Percentiles rank a stretch among this genome's conserved stretches.
These are phyloP conservation scores for Neonectria hederae DNA, from an alignment of 2,329 filamentous ascomycete species.

Conservation along the genomic window DNA sequence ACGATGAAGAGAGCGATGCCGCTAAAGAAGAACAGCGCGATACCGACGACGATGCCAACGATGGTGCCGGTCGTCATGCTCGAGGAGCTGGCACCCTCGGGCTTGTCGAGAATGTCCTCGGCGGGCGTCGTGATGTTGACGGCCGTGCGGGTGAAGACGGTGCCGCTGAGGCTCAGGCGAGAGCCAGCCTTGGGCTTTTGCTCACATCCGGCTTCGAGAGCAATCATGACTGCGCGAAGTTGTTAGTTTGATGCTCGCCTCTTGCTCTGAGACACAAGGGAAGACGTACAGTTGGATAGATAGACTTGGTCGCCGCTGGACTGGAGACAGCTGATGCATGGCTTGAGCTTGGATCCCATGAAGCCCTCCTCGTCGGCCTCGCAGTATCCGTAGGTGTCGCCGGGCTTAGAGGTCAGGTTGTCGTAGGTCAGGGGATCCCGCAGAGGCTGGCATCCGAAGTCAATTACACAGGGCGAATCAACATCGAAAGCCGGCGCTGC, in stretches of 20 bases:
- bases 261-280: background rate
- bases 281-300: slow-evolving; percentile 59
- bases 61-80: slow-evolving; percentile 60
- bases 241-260: background rate
- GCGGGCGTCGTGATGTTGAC: slow-evolving; percentile 54
- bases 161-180: slow-evolving; percentile 53
- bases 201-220: slow-evolving; percentile 58
- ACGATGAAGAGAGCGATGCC: slow-evolving; percentile 56
- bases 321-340: slow-evolving; percentile 56
- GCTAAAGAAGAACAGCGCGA: slow-evolving; percentile 53
- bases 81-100: slow-evolving; percentile 39
- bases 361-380: slow-evolving; percentile 49
- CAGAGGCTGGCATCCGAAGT: slow-evolving; percentile 53
- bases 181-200: slow-evolving; percentile 53
- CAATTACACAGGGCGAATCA: slow-evolving; percentile 55
- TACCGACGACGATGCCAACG: slow-evolving; percentile 62
- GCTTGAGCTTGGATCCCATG: slow-evolving; percentile 41
- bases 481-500: slow-evolving; percentile 44
- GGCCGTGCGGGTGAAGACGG: slow-evolving; percentile 50
- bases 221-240: slow-evolving; percentile 54
- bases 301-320: slow-evolving; percentile 53
- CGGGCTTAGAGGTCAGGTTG: slow-evolving; percentile 36
- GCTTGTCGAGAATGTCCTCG: slow-evolving; percentile 38
- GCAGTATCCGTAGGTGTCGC: slow-evolving; percentile 54
- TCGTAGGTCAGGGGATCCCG: slow-evolving; percentile 50